Base-by-base conservation (phyloP, 2,329 filamentous ascomycete genomes). In the Albifimbria verrucaria region DNA sequence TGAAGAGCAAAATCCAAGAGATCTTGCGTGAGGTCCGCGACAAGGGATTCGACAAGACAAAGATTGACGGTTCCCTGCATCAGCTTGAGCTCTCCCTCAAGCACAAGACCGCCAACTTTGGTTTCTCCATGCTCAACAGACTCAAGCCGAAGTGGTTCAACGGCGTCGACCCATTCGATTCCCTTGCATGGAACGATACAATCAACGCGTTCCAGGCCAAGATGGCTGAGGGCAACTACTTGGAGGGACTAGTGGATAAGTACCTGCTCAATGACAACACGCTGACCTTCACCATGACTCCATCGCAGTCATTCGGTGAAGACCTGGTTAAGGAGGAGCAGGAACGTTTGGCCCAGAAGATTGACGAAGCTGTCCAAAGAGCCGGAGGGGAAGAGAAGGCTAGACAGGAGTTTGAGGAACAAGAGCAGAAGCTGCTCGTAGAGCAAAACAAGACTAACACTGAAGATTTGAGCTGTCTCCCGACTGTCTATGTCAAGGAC, bases 61-160 rank as follows among this genome's bases (percentile, higher is more conserved):
- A 99, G 71, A 90, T 99, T 54, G 90, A 96, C 57, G 94, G 94
- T 3, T 89, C 95, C 57, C 79, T 99, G 51, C 94, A 99, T 69
- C 93, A 97, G 69, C 75, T 97, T 4, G 94, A 99, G 68, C 80
- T 99, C n/a, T 82, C 87, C 0, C 75, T 97, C 48, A 97, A 97
- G 73, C 92, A 99, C 75, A 97, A 97, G 77, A 97, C 92, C 1
- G 90, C 94, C 51, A 92, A 89, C 64, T 99, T 99, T 66, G 94
- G 94, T 15, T 90, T 97, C 79, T 87, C 87, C 18, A 82, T 97
- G 50, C 84, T 99, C 71, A 90, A 96, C 62, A 85, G 93, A 42
- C 79, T 97, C 7, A 90, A 96, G 66, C 88, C 91, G 2, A 87
- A 89, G 54, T 99, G 94, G 94, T 97, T 99, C 72, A 95, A 94